Base-by-base conservation (phyloP, 345 rosid species). In the Geranium brycei region DNA sequence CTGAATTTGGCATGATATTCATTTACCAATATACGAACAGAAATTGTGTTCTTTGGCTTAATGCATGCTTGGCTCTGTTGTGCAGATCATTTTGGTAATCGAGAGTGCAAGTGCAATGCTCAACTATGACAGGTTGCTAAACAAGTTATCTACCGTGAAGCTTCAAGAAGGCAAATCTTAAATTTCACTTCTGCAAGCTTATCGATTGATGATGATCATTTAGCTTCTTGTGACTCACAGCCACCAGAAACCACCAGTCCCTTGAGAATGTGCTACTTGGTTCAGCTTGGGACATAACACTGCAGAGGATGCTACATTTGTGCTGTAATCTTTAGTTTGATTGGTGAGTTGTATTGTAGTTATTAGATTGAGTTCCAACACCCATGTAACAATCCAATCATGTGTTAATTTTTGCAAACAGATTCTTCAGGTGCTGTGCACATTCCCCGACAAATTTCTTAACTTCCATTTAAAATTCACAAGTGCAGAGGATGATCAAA, bases 31-130 rank as follows among this genome's bases (percentile, higher is more conserved):
- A 7, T 35, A 35, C 10, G 7, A 4, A 35, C 41, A 35, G 41
- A 47, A 11, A 11, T 3, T 6, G n/a, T 31, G 2, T 51, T 18
- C 4, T 7, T 51, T 14, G 5, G 57, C 58, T 17, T 51, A 31
- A 59, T 17, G 57, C 35, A 59, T 61, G 59, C 59, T 2, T 40
- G 66, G 62, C 66, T 19, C 16, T 18, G 10, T 64, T 63, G 60
- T 69, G 78, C 90, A 87, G 99, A 85, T 87, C 18, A 65, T 87
- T 60, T 79, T 90, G 74, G 83, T 87, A 62, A 90, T 86, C 23
- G 96, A 93, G 82, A 81, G 95, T 57, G 84, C 83, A 58, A 76
- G 96, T 30, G 81, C 96, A 14, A 73, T 93, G 83, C 88, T 90
- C 78, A 86, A 85, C 70, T 87, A 82, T 47, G 96, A 93, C 77